Base-by-base conservation (phyloP, 768 basidiomycete genomes). In the Tremella mesenterica region DNA sequence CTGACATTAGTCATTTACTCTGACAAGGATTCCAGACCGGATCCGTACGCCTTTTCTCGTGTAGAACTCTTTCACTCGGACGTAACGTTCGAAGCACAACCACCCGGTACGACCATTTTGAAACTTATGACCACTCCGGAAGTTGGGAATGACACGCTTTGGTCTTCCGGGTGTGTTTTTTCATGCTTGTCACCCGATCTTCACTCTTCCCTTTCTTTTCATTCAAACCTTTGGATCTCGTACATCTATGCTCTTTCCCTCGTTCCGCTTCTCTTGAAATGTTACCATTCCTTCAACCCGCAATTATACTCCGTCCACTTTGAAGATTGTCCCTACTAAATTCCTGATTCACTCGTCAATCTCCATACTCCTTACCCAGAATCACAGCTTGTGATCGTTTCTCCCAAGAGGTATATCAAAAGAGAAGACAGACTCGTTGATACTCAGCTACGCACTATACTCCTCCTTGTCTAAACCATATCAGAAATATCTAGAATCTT, bases 31-130 rank as follows among this genome's bases (percentile, higher is more conserved):
- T 66, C 71, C 10, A 58, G 69, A 21, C 73, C 73, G 16, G 73
- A 74, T 47, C 58, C 58, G 5, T 65, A 78, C 28, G 79, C 84
- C 5, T 88, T 85, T 66, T 79, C 84, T 12, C 83, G 84, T 67
- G 59, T 82, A 13, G 87, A 88, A 59, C 78, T 89, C 18, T 88
- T 84, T 83, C 86, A 88, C 73, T 81, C 83, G 2, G 88, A 90
- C 70, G 85, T 85, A 53, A 80, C 84, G 4, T 90, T 88, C 73
- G 87, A 91, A 71, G 64, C 84, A 1, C 65, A 71, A 44, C 65
- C 63, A 38, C 87, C 87, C 1, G 79, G 84, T 61, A 77, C 81
- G 28, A 88, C 87, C 12, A 86, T 85, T 8, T 77, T 91, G 30
- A 84, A 85, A 64, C 70, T 88, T 44, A 77, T 86, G 67, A 81